These are phyloP conservation scores for Penicillium bialowiezense DNA, from an alignment of 495 filamentous ascomycete genomes.

Conservation along the genomic window DNA sequence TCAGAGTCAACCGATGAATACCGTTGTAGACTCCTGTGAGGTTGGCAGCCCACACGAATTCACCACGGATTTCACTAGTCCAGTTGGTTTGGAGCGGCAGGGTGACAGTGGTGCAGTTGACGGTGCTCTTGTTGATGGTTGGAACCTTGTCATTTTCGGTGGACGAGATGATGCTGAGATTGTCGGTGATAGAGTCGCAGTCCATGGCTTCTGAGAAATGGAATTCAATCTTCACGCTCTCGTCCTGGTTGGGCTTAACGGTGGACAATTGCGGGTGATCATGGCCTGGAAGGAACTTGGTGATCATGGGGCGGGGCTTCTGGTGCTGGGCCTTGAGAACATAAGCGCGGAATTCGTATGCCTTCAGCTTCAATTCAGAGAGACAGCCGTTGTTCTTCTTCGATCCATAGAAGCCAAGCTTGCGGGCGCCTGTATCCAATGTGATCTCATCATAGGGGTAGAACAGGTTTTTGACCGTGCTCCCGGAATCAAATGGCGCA, in stretches of 20 bases:
- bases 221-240: constrained; percentile 49
- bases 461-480: constrained; percentile 62
- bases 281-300: constrained; percentile 61
- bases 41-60: constrained; percentile 51
- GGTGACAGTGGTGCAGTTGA: constrained; percentile 26
- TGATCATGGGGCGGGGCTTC: constrained; percentile 58
- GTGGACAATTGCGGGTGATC: constrained; percentile 55
- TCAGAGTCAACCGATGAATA: constrained; percentile 58
- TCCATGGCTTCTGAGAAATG: constrained; percentile 63
- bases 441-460: constrained; percentile 56
- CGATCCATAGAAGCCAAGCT: constrained; percentile 42
- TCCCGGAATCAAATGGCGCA: constrained; percentile 53
- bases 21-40: constrained; percentile 61
- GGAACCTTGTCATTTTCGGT: constrained; percentile 46
- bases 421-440: constrained; percentile 34
- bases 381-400: constrained; percentile 54
- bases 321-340: constrained; percentile 51
- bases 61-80: constrained; percentile 50
- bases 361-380: constrained; percentile 45
- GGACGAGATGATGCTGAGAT: constrained; percentile 50
- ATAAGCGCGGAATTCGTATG: constrained; percentile 63
- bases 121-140: neutral
- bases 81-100: constrained; percentile 34
- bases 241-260: constrained; percentile 35
- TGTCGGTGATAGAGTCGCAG: constrained; percentile 51